phyloP scores from a whole-genome alignment of 2,329 filamentous ascomycete genomes.

The Verticillium albo-atrum region DNA sequence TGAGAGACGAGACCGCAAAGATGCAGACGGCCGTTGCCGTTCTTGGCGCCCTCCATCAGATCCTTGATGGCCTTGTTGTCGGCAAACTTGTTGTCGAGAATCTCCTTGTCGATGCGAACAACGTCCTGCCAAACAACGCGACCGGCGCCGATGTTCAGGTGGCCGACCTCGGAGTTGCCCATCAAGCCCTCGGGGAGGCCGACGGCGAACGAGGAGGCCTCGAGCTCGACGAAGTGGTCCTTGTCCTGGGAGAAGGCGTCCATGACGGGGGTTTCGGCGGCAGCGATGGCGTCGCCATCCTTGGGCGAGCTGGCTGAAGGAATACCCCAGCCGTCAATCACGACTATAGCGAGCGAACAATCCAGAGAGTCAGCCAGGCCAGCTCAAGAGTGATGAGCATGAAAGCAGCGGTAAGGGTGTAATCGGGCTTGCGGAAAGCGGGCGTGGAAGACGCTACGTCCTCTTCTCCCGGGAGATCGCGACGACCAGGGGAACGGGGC shows the following conservation, averaged over 20 bases:
- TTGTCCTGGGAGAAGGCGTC: slow-evolving; percentile 79
- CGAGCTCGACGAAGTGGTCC: slow-evolving; percentile 86
- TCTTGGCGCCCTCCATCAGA: slow-evolving; percentile 74
- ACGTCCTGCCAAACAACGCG: slow-evolving; percentile 98
- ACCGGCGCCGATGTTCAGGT: slow-evolving; percentile 96
- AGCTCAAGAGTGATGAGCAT: slow-evolving; percentile 53
- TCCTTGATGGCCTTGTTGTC: slow-evolving; percentile 72
- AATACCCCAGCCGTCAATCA: slow-evolving; percentile 99
- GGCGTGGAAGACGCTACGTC: neutral
- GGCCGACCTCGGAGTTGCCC: slow-evolving; percentile 98
- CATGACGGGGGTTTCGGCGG: slow-evolving; percentile 92
- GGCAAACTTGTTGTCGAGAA: slow-evolving; percentile 79
- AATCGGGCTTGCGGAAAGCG: slow-evolving; percentile 16
- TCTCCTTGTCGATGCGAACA: slow-evolving; percentile 89
- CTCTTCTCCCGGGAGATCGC: neutral
- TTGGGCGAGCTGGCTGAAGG: slow-evolving; percentile 74
- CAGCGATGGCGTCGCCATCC: slow-evolving; percentile 91
- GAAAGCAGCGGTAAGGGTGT: slow-evolving; percentile 26
- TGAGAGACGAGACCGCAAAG: slow-evolving; percentile 90
- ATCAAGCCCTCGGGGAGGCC: slow-evolving; percentile 95
- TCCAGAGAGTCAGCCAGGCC: slow-evolving; percentile 54
- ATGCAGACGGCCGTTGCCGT: slow-evolving; percentile 87
- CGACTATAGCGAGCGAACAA: slow-evolving; percentile 61
- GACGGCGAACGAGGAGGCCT: slow-evolving; percentile 93
- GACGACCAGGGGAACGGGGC: neutral